Base-by-base conservation (phyloP, 192 early-diverging fungal genomes). In the Mortierella antarctica region DNA sequence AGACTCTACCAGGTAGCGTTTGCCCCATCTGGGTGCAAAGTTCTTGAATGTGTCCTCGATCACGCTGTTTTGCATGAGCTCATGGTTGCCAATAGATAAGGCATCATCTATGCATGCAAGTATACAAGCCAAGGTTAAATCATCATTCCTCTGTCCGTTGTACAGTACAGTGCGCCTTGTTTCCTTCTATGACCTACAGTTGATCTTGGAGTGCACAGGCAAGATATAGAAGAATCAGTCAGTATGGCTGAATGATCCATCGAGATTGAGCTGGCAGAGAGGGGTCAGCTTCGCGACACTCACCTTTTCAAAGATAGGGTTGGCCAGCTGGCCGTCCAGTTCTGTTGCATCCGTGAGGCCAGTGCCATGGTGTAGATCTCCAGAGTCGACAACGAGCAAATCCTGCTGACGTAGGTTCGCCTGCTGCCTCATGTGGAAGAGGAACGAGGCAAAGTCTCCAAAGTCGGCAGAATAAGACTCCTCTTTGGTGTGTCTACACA, bases 391-490 rank as follows among this genome's bases (percentile, higher is more conserved):
- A 17, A 89, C 79, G 61, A 89, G 83, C 12, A 89, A 70, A 70
- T 89, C 86, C 65, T 85, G 85, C 58, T 73, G 70, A 46, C 76
- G 68, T 54, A 66, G 70, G 5, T 41, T 31, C 44, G 88, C 86
- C 71, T 85, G 74, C 42, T 82, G 48, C 46, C 82, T 77, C 88
- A 89, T 89, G 15, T 83, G 70, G 49, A 56, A 62, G n/a, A 85
- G 65, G 70, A 88, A 89, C 14, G 84, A 84, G 53, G 85, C 82
- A 74, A 89, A 87, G 45, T 89, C 88, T 53, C 86, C 88, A 53
- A 86, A 80, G 59, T 89, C 87, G 31, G 79, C 88, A 12, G 66
- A 80, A 76, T 86, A 87, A 6, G 74, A 59, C 15, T 51, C 64
- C 47, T 81, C 83, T 20, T 82, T 65, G 31, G 73, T 15, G 47